Evolutionary conservation across 352 stramenopile species (phyloP), one percentile per base, ranked within the genome.

Genomic region (Globisporangium splendens): DNA sequence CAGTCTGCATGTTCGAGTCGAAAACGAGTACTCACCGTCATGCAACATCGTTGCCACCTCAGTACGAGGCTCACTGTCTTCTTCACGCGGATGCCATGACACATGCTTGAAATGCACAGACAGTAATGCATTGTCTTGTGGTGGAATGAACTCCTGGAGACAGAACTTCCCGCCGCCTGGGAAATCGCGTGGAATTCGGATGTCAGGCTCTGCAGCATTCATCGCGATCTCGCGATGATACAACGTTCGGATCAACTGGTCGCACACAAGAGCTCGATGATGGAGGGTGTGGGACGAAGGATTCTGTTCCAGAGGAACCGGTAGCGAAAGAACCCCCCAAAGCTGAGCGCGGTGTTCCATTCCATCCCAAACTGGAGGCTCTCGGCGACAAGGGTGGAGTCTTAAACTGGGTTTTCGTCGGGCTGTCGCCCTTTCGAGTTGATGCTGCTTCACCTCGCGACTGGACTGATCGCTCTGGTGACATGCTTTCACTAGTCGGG

Each of bases 151-250:
- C 49, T 64, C 68, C 14, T 80, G 73, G 2, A 83, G 54, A 21
- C 69, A 74, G 17, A 78, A 83, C 3, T 39, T 52, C 2, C 49
- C 38, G 15, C 48, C 57, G 14, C 41, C 53, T 3, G 15, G 35
- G 10, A 61, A 59, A 17, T 54, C 20, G 10, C 72, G 62, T 1
- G 65, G n/a, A 13, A 75, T 51, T 2, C 21, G 15, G 17, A 71
- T 8, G 8, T 75, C 59, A 0, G 68, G 65, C 15, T 63, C 56
- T 1, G 48, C 6, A 1, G 60, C 48, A 1, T 56, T 68, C 66
- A 80, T 70, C 22, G 60, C 64, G 15, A 60, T 48, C 50, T 83
- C 68, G 0, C 68, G 54, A 2, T 58, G 46, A 22, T 68, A 80
- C 13, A 83, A 44, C 8, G 39, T 43, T 2, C 69, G 68, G 6